These are phyloP conservation scores for Papiliotrema terrestris DNA, from an alignment of 1,284 basidiomycete species.

Conservation along the genomic window DNA sequence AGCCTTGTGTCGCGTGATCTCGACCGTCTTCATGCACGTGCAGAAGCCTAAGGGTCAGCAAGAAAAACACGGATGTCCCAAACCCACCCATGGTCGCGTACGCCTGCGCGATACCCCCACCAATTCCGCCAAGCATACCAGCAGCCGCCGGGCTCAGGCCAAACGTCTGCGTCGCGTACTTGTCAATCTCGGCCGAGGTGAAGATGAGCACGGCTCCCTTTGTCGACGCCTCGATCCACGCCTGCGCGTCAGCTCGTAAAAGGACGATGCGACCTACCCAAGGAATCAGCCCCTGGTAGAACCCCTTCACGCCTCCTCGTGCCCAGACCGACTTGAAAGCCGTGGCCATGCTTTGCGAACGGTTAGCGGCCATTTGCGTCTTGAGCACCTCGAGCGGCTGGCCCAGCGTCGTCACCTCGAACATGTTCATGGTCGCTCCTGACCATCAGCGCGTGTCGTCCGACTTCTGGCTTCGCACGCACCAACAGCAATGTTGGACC, in stretches of 20 bases:
- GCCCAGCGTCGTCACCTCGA: conserved; percentile 88
- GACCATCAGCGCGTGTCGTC: conserved; percentile 2
- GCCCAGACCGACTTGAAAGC: conserved; percentile 85
- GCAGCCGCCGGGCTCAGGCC: conserved; percentile 76
- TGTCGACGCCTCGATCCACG: conserved; percentile 99
- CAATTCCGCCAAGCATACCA: conserved; percentile 94
- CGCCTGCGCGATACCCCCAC: conserved; percentile 94
- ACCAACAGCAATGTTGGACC: conserved; percentile 99
- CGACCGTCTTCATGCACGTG: conserved; percentile 97
- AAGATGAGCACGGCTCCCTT: conserved; percentile 97
- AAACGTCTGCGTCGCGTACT: conserved; percentile 57
- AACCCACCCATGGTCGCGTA: conserved; percentile 97
- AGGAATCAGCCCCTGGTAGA: conserved; percentile 98
- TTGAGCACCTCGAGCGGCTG: conserved; percentile 98
- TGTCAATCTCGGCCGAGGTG: conserved; percentile 91
- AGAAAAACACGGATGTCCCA: not conserved
- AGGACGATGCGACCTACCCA: conserved; percentile 63
- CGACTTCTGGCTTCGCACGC: conserved; percentile 32
- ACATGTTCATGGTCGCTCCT: conserved; percentile 96
- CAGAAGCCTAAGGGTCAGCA: conserved; percentile 68
- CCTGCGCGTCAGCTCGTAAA: conserved; percentile 53
- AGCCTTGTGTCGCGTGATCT: conserved; percentile 97
- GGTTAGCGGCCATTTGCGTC: conserved; percentile 96
- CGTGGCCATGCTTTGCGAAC: conserved; percentile 82
- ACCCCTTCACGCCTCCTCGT: conserved; percentile 83